Evolutionary conservation across 75 land plant species (phyloP), one percentile per base, ranked within the genome.

Genomic region (Larix kaempferi): DNA sequence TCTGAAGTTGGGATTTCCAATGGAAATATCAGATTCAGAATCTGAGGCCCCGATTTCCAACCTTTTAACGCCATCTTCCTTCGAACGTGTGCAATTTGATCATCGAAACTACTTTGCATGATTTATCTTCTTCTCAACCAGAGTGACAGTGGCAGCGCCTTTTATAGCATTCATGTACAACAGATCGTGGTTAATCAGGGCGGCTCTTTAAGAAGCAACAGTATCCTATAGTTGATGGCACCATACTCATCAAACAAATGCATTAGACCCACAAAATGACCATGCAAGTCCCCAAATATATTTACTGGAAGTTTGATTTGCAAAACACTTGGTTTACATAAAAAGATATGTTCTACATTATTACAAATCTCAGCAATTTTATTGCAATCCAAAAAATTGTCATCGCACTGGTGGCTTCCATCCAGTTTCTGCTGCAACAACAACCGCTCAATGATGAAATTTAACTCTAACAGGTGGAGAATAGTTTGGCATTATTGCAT

Each of bases 351-450:
- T 65, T 86, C 88, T 64, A 80, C 83, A 67, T 52, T 73, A 15
- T 86, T 82, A 80, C 88, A 86, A 39, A 86, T 83, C 52, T 86
- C 88, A 22, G 80, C 77, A 37, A 84, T 78, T 71, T 86, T 83
- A 74, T 74, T 78, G 57, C 86, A 80, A 78, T 86, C 88, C 71
- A 86, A 86, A 80, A 57, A 86, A 86, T 56, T 86, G 88, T 67
- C 87, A 74, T 54, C 83, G 71, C 27, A 85, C 79, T 74, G 88
- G 88, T 26, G 88, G 88, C 60, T 86, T 86, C 87, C 88, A 86
- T 29, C 99, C 99, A 76, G 99, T 91, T 79, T 98, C 99, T 54
- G 99, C 98, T 81, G 98, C 99, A 26, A 95, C 96, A 73, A 98
- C 96, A n/a, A 98, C 99, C 74, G 98, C 99, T 83, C 95, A 88